Evolutionary conservation across 441 rosid genomes (phyloP), one percentile per base, ranked within the genome.

Genomic region (Mallotus repandus): DNA sequence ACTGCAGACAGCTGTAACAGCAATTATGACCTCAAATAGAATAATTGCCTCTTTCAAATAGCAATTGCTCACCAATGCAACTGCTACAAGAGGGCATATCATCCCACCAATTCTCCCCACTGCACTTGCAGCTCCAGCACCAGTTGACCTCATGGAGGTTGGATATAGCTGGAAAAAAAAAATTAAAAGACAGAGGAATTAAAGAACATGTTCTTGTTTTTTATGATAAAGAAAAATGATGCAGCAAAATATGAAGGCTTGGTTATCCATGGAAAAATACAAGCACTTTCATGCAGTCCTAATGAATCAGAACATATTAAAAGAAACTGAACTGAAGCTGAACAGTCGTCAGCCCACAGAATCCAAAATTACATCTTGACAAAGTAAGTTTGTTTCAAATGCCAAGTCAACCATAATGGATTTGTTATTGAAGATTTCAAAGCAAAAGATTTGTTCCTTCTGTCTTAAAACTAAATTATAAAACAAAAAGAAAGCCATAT

Each of bases 61-160:
- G 72, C 91, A 87, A 38, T 75, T 75, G 8, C 74, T 57, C 57
- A 83, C 82, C 61, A 89, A 55, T 13, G 73, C 93, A 13, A 87
- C 86, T 0, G 89, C 87, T 4, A 84, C 87, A 12, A 86, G 83
- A 10, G 90, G 90, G 59, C 89, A 84, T 15, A 84, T 8, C 84
- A 85, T 82, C 50, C 93, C 93, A 5, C 90, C 93, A 6, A 89
- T 77, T 79, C 91, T 81, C 63, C 93, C 93, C n/a, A 87, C 43
- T 2, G 85, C 81, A 71, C 66, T 87, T 10, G 88, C 88, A 9
- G 74, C 76, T 57, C 89, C 90, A 5, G 82, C 81, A 4, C 90
- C 89, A 0, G 89, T 86, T 72, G 90, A 48, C 69, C 89, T 75
- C n/a, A 73, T 69, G 0, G 71, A 38, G 9, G 89, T 82, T 65